phyloP scores from a whole-genome alignment of 1,139 yeast species.

The Blastobotrys proliferans region DNA sequence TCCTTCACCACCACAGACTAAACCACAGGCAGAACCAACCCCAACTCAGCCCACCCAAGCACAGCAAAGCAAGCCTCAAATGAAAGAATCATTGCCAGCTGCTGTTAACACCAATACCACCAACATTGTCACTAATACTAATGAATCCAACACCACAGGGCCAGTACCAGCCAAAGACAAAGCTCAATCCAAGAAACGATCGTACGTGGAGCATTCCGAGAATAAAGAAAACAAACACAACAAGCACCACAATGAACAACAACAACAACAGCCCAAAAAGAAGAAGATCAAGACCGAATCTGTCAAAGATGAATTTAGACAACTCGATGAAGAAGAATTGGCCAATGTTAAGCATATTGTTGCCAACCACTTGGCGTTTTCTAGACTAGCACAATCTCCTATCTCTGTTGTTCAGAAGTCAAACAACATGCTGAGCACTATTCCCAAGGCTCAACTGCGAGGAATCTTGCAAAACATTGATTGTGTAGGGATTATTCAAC shows the following conservation, averaged over 20 bases:
- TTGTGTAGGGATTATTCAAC: conserved; percentile 78
- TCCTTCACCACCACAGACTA: not conserved
- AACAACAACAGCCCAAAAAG: conserved; percentile 1
- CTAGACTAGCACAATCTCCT: conserved; percentile 84
- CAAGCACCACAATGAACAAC: not conserved
- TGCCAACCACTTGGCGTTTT: conserved; percentile 83
- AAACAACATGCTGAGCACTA: conserved; percentile 28
- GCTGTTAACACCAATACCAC: too few relatives aligned
- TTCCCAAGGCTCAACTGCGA: conserved; percentile 33
- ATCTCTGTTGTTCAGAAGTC: conserved; percentile 62
- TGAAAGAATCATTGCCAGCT: too few relatives aligned
- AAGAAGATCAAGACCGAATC: conserved; percentile 7
- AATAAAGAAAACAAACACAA: not conserved
- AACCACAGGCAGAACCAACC: not conserved
- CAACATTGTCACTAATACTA: too few relatives aligned
- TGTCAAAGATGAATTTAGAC: not conserved
- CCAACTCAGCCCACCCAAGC: not conserved
- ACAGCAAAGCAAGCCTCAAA: not conserved
- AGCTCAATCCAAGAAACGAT: not conserved
- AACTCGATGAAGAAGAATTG: conserved; percentile 45
- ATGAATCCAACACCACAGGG: too few relatives aligned
- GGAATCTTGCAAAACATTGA: conserved; percentile 42
- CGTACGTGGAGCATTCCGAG: not conserved
- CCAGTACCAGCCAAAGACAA: not conserved
- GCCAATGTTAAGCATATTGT: conserved; percentile 48